phyloP scores from a whole-genome alignment of 495 filamentous ascomycete species.

The Podospora australis region DNA sequence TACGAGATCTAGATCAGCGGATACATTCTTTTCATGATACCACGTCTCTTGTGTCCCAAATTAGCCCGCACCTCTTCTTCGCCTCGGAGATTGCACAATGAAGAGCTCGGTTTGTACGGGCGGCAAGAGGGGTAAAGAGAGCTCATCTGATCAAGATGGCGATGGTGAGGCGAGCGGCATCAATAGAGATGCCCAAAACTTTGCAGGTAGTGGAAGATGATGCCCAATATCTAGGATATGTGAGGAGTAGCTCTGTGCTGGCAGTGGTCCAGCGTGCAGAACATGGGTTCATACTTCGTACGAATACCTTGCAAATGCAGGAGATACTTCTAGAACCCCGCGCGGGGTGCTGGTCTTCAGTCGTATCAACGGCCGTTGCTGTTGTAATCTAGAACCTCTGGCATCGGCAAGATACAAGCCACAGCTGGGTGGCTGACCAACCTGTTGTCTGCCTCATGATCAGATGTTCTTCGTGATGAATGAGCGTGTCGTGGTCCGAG shows the following conservation, averaged over 20 bases:
- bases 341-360: neutral
- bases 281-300: neutral
- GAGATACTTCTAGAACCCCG: neutral
- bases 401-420: slow-evolving; percentile 7
- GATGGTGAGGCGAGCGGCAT: neutral
- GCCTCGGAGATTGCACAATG: neutral
- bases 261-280: neutral
- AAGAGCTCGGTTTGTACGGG: no score
- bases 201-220: slow-evolving; percentile 5
- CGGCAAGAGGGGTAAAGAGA: no score
- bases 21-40: slow-evolving; percentile 4
- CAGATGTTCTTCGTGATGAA: slow-evolving; percentile 4
- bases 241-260: neutral
- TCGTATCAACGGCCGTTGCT: neutral
- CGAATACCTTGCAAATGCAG: neutral
- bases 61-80: neutral
- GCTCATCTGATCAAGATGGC: neutral
- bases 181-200: neutral
- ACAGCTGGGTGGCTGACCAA: slow-evolving; percentile 14
- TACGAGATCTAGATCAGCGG: slow-evolving; percentile 14
- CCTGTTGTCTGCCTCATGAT: slow-evolving; percentile 1
- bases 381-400: neutral
- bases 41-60: slow-evolving; percentile 1
- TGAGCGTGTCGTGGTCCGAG: slow-evolving; percentile 4
- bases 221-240: slow-evolving; percentile 8